Percentiles rank a stretch among this genome's conserved stretches.
Conservation (phyloP, 2,329 filamentous ascomycete species). For the Thielaviopsis euricoi region DNA sequence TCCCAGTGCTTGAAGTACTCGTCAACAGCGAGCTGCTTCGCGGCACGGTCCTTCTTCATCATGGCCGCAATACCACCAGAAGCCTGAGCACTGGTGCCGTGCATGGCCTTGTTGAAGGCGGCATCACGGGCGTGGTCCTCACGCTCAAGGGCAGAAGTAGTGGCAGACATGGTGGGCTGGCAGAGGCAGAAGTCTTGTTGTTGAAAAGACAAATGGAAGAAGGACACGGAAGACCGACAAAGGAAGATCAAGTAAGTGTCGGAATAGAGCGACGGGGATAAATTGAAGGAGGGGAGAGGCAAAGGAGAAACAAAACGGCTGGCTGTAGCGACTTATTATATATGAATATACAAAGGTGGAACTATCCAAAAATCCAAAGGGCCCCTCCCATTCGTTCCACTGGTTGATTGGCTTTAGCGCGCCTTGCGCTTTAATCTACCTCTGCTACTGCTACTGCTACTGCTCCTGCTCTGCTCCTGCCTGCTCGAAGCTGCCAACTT, state of each 20-base stretch:
- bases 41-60: conserved; percentile 67
- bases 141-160: conserved; percentile 38
- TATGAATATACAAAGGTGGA: neutral
- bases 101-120: conserved; percentile 77
- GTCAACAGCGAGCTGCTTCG: conserved; percentile 68
- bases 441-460: neutral
- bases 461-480: neutral
- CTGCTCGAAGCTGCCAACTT: neutral
- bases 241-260: conserved; percentile 6
- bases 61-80: conserved; percentile 58
- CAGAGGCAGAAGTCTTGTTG: conserved; percentile 2
- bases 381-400: neutral
- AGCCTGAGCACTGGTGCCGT: conserved; percentile 53
- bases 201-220: conserved; percentile 9
- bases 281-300: neutral
- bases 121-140: conserved; percentile 79
- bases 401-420: neutral
- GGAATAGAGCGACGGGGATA: neutral
- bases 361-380: neutral
- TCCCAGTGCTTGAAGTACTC: conserved; percentile 98
- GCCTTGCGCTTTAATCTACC: too few species aligned
- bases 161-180: conserved; percentile 6
- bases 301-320: neutral
- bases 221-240: conserved; percentile 2
- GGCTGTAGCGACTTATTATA: neutral